Conservation (phyloP, 106 monocot species). For the Hemerocallis citrina region DNA sequence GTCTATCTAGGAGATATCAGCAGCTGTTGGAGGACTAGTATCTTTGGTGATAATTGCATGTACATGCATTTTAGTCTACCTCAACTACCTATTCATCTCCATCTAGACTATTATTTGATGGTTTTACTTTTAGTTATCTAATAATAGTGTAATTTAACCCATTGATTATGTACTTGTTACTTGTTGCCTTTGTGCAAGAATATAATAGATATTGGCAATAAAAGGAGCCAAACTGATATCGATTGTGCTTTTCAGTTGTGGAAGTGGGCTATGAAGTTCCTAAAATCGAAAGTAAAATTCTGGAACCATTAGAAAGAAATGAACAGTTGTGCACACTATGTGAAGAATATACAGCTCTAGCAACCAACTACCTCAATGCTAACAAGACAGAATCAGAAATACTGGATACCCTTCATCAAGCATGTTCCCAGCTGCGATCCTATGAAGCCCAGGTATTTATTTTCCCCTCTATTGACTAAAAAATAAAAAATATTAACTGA, state of each 20-base stretch:
- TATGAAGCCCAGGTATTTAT: constrained; percentile 37
- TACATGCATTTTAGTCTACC: too few relatives aligned
- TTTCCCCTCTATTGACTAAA: background rate
- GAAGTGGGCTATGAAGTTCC: background rate
- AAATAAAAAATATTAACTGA: too few relatives aligned
- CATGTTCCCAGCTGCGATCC: constrained; percentile 37
- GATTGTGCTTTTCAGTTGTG: background rate
- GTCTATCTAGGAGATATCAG: too few relatives aligned
- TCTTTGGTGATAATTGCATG: background rate
- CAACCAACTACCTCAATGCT: constrained; percentile 27
- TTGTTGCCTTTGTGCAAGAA: background rate
- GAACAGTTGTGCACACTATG: constrained; percentile 46
- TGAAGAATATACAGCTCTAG: constrained; percentile 41
- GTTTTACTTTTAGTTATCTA: background rate
- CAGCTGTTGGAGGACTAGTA: too few relatives aligned
- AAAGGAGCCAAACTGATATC: background rate
- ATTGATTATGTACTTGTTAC: background rate
- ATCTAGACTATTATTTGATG: background rate
- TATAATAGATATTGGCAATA: background rate
- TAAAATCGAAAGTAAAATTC: background rate
- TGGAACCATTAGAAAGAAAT: constrained; percentile 14
- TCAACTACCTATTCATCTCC: background rate
- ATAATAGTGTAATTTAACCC: background rate
- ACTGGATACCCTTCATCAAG: constrained; percentile 36
- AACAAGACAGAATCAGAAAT: constrained; percentile 55